Conservation (phyloP, 805 yeast species). For the Starmerella tilneyi region DNA sequence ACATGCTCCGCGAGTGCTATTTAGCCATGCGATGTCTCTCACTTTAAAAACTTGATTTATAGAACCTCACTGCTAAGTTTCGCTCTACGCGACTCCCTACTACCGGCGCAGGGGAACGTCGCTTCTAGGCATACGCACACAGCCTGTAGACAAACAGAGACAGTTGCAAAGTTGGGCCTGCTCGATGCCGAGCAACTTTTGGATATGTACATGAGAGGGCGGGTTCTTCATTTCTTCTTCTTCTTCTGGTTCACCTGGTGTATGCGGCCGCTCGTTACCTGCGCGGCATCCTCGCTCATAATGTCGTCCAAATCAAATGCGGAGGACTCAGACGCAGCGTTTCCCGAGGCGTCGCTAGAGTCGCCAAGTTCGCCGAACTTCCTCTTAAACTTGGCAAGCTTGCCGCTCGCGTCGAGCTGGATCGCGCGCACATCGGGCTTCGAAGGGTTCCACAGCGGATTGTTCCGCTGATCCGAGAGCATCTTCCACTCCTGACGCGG, state of each 20-base stretch:
- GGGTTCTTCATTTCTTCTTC: constrained; percentile 20
- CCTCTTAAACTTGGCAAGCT: constrained; percentile 38
- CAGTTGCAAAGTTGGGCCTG: too few species aligned
- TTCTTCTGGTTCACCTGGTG: constrained; percentile 19
- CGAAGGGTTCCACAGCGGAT: constrained; percentile 79
- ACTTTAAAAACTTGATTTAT: too few species aligned
- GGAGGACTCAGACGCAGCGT: neutral
- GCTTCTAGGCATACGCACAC: too few species aligned
- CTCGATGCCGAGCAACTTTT: too few species aligned
- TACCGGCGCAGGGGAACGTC: too few species aligned
- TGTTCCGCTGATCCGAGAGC: constrained; percentile 81
- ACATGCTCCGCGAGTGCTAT: too few species aligned
- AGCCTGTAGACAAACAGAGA: too few species aligned
- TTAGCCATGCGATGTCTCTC: too few species aligned
- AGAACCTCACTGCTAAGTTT: too few species aligned
- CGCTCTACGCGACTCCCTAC: too few species aligned
- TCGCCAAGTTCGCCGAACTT: constrained; percentile 28
- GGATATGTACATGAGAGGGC: neutral
- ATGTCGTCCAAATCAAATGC: constrained; percentile 24
- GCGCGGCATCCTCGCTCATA: constrained; percentile 25
- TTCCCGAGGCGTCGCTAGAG: constrained; percentile 1
- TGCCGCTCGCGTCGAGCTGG: constrained; percentile 79
- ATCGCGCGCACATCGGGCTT: constrained; percentile 62
- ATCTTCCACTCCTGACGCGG: constrained; percentile 80
- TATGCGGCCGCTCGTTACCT: constrained; percentile 24